Conservation (phyloP, 345 rosid species). For the Barbarea vulgaris region DNA sequence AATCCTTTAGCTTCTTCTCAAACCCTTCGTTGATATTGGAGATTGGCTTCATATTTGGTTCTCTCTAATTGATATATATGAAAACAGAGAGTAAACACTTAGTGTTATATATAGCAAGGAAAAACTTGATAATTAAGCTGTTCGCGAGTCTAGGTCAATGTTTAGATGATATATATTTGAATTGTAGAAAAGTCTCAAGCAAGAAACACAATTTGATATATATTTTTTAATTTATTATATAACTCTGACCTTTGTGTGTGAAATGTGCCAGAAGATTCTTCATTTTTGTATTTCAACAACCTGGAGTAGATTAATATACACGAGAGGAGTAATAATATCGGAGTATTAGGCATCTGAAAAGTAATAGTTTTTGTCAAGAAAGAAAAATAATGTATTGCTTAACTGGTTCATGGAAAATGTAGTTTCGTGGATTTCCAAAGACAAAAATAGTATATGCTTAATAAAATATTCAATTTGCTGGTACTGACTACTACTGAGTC, state of each 20-base stretch:
- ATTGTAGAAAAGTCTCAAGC: constrained; percentile 11
- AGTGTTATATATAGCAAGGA: constrained; percentile 30
- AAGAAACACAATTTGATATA: background rate
- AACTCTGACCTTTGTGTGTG: constrained; percentile 19
- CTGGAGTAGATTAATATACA: background rate
- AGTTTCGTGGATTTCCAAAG: background rate
- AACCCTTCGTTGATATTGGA: constrained; percentile 26
- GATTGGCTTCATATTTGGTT: constrained; percentile 33
- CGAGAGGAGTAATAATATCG: background rate
- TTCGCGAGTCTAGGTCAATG: constrained; percentile 22
- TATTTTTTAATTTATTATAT: background rate
- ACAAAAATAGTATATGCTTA: background rate
- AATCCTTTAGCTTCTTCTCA: constrained; percentile 57
- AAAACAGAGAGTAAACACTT: constrained; percentile 10
- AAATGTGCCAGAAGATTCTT: constrained; percentile 7
- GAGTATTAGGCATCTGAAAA: background rate
- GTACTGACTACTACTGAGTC: no score
- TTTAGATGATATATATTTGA: background rate
- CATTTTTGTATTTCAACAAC: background rate
- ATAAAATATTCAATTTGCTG: background rate
- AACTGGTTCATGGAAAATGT: background rate
- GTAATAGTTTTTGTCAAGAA: background rate
- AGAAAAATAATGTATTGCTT: no score
- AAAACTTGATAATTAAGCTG: background rate
- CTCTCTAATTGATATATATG: constrained; percentile 5